phyloP scores from a whole-genome alignment of 139 green algal species.

The Chlamydomonas sp. region DNA sequence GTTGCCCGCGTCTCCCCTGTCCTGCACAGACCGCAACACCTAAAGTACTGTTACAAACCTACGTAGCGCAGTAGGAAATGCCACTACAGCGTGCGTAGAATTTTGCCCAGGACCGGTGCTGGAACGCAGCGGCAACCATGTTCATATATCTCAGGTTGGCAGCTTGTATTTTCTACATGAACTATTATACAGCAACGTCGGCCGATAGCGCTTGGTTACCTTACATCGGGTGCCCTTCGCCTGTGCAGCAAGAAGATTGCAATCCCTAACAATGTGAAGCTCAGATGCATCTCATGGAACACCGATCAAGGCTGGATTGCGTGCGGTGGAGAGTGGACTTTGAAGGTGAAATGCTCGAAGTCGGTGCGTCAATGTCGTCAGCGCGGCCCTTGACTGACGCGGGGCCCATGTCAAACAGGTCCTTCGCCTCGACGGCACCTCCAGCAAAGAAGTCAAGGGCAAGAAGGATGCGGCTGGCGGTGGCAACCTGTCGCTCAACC shows the following conservation, averaged over 20 bases:
- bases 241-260: conserved; percentile 89
- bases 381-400: background rate
- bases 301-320: conserved; percentile 80
- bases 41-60: too few species aligned
- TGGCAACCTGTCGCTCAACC: conserved; percentile 74
- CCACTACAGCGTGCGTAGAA: too few species aligned
- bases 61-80: too few species aligned
- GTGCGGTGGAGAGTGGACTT: conserved; percentile 80
- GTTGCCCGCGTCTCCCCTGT: too few species aligned
- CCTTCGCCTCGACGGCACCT: conserved; percentile 59
- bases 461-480: conserved; percentile 37
- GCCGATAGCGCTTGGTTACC: background rate
- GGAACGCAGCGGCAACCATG: conserved; percentile 36
- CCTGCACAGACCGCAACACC: too few species aligned
- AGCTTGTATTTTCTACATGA: background rate
- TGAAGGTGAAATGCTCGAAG: conserved; percentile 73
- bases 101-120: background rate
- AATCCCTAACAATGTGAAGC: conserved; percentile 76
- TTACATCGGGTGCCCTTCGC: background rate
- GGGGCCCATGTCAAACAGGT: conserved; percentile 42
- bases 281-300: conserved; percentile 83
- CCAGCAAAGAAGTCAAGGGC: conserved; percentile 47
- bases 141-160: conserved; percentile 62
- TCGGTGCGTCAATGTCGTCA: background rate
- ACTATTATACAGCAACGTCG: background rate